Evolutionary conservation across 495 filamentous ascomycete genomes (phyloP), one percentile per base, ranked within the genome.

Genomic region (Neurospora tetraspora): DNA sequence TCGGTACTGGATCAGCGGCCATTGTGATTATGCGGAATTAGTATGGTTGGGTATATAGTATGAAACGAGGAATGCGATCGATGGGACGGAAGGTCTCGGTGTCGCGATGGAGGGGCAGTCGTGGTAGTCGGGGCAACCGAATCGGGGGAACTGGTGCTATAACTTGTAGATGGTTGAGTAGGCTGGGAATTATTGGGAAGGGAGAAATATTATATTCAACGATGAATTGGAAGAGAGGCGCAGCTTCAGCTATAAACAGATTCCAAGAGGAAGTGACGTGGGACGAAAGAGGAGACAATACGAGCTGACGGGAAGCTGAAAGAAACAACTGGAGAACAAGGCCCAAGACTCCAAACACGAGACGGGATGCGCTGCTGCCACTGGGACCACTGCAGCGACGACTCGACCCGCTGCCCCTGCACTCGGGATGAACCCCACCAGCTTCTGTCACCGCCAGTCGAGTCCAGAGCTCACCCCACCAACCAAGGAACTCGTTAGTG

Each of bases 1-100:
- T 89, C 70, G 94, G 95, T 8, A 61, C 27, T 16, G 53, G 6
- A 6, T 34, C 27, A 27, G 2, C 53, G 2, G 53, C 20, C 53
- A 61, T 61, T 34, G 47, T 59, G 27, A 61, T 61, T 61, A 61
- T 31, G 1, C 2, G 23, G 53, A 3, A 61, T 61, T 61, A 61
- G 12, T 61, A 8, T 61, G 27, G 12, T 34, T 61, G 53, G 27
- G 23, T 61, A 61, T 61, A 61, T 61, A 31, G 11, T 16, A 31
- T 27, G 5, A 31, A 16, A 14, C 23, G 23, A 16, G 53, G 12
- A 16, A 16, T 31, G 47, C 53, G 5, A 61, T 61, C 53, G 27
- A 61, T 34, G 23, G 6, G 53, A 61, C 12, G 27, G 27, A 31
- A 61, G 27, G 23, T 61, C 27, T 61, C 53, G 27, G 18, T 61